Evolutionary conservation across 257 asterid genomes (phyloP).

Genomic region (Coffea canephora): DNA sequence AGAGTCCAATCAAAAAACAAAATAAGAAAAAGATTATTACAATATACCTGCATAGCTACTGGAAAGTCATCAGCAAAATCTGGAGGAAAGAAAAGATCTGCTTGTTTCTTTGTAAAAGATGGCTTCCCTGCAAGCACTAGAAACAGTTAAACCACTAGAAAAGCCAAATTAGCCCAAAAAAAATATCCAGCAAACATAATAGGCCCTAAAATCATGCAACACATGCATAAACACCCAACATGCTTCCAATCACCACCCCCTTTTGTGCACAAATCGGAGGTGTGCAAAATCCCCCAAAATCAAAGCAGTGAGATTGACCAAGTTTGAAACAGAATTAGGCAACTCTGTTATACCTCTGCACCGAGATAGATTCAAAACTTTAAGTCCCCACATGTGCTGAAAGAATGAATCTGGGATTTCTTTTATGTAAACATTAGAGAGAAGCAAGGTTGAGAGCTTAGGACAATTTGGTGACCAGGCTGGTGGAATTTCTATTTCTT

Average conservation of each 20-base stretch:
- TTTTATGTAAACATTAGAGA: background rate
- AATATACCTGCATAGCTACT: constrained; percentile 95
- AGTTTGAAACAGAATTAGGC: no score
- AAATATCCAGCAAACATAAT: no score
- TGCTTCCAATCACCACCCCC: background rate
- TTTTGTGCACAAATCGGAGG: no score
- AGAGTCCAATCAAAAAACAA: background rate
- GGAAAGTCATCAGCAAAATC: constrained; percentile 98
- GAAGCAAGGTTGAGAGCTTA: constrained; percentile 10
- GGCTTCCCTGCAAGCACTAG: constrained; percentile 67
- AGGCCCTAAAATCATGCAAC: background rate
- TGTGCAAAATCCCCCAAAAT: no score
- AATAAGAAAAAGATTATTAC: constrained; percentile 3
- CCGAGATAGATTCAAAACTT: background rate
- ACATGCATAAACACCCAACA: background rate
- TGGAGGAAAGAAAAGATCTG: constrained; percentile 98
- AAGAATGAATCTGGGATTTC: constrained; percentile 7
- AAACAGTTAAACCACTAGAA: background rate
- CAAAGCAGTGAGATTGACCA: no score
- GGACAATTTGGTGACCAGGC: no score
- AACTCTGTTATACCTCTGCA: background rate
- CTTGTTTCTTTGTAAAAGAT: constrained; percentile 90
- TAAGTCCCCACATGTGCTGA: background rate
- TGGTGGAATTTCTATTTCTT: no score
- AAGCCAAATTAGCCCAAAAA: background rate